Evolutionary conservation across 768 basidiomycete species (phyloP), one percentile per base, ranked within the genome.

Genomic region (Imleria badia): DNA sequence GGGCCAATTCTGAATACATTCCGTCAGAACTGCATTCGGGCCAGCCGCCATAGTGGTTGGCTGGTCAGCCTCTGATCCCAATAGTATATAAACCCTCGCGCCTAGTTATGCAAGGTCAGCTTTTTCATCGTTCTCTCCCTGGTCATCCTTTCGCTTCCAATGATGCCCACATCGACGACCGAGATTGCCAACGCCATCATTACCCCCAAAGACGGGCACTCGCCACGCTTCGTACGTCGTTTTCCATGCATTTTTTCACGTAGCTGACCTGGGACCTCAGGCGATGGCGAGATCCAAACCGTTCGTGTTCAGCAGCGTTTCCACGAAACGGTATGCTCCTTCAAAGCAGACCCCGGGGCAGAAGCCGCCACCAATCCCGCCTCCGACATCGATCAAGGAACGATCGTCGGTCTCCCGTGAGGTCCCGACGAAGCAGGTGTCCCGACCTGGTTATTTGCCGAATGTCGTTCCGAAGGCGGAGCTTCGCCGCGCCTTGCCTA

Each of bases 281-380:
- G 9, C 14, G 31, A 34, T 26, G 52, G 23, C 33, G 17, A 36
- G 9, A 6, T 15, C 19, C 1, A 58, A 10, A n/a, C 50, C 55
- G 6, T 64, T 65, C 17, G 59, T 61, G 20, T 59, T 63, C 8
- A 17, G 29, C 9, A 44, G 47, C 11, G 1, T 56, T 1, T 14
- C 30, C 22, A 45, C 50, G n/a, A 51, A 55, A 17, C 42, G 60
- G 4, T 42, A 48, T 5, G 41, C 40, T 12, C 31, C 39, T 14
- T 17, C 48, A 2, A 55, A 17, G 19, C 51, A 31, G n/a, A 3
- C 45, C 0, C 20, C 36, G 0, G 3, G 19, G 7, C 19, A 20
- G 33, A 35, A 12, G 40, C 20, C 3, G 15, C 20, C 36, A 6
- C 33, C 23, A 5, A 17, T 42, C 31, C 26, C 42, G 10, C 11